These are phyloP conservation scores for Exophiala dermatitidis DNA, from an alignment of 2,329 filamentous ascomycete species.

Conservation along the genomic window DNA sequence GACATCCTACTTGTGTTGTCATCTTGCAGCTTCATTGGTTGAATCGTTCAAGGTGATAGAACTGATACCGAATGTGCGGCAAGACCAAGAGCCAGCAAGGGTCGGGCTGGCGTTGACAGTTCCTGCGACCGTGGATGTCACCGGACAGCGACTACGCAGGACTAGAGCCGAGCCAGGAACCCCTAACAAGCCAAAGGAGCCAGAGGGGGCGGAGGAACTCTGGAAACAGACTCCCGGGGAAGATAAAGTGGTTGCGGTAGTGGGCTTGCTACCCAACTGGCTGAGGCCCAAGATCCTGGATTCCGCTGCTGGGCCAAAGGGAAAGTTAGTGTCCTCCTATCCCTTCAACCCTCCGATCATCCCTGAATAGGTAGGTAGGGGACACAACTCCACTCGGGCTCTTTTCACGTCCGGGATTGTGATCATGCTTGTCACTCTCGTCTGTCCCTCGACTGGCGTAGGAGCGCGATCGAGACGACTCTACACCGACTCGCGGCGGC, in stretches of 20 bases:
- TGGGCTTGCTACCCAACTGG: background rate
- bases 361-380: background rate
- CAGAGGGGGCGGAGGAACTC: background rate
- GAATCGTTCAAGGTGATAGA: too few species aligned
- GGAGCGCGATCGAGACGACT: background rate
- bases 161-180: slow-evolving; percentile 7
- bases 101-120: slow-evolving; percentile 3
- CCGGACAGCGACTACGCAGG: slow-evolving; percentile 5
- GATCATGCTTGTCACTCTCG: too few species aligned
- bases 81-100: background rate
- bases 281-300: slow-evolving; percentile 3
- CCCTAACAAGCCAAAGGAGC: background rate
- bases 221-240: slow-evolving; percentile 14
- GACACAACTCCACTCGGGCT: background rate
- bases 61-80: background rate
- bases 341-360: background rate
- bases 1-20: too few species aligned
- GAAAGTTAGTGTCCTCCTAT: background rate
- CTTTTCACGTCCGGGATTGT: background rate
- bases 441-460: background rate
- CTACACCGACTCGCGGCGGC: background rate
- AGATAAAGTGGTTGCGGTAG: slow-evolving; percentile 6
- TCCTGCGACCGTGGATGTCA: slow-evolving; percentile 7
- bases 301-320: background rate
- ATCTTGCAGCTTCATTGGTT: too few species aligned